Conservation (phyloP, 164 flowering plant genomes). For the Tetrastigma voinierianum region DNA sequence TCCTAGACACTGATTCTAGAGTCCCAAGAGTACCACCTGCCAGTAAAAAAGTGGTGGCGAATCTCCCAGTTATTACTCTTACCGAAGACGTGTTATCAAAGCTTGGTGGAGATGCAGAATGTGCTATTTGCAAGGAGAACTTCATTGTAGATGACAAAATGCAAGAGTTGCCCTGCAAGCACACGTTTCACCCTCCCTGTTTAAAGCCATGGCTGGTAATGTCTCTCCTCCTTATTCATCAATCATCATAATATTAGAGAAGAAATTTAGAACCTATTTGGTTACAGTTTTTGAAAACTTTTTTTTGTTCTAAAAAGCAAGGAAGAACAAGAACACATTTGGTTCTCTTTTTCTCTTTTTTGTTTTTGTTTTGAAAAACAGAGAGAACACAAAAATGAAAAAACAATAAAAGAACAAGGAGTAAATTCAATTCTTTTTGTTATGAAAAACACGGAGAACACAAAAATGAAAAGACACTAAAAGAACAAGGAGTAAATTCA, state of each 20-base stretch:
- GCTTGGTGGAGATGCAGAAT: constrained; percentile 66
- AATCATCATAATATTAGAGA: neutral
- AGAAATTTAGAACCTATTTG: neutral
- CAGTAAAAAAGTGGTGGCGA: constrained; percentile 86
- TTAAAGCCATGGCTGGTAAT: constrained; percentile 97
- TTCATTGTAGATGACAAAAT: constrained; percentile 63
- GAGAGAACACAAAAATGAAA: no score
- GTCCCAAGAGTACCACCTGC: constrained; percentile 78
- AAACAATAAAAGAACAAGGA: no score
- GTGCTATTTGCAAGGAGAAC: constrained; percentile 84
- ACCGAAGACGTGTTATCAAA: constrained; percentile 58
- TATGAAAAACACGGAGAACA: no score
- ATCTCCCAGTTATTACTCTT: constrained; percentile 70
- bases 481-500: no score
- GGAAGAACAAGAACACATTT: no score
- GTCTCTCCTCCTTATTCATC: neutral
- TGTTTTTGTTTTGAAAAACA: no score
- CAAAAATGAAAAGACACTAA: no score
- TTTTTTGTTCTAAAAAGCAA: no score
- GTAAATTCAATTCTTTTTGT: no score
- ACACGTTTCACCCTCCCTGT: constrained; percentile 85
- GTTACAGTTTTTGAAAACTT: no score
- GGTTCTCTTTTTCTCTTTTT: no score
- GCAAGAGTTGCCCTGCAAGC: constrained; percentile 99
- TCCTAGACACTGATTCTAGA: constrained; percentile 36